These are phyloP conservation scores for Bipolaris cookei DNA, from an alignment of 2,329 filamentous ascomycete genomes.

Conservation along the genomic window DNA sequence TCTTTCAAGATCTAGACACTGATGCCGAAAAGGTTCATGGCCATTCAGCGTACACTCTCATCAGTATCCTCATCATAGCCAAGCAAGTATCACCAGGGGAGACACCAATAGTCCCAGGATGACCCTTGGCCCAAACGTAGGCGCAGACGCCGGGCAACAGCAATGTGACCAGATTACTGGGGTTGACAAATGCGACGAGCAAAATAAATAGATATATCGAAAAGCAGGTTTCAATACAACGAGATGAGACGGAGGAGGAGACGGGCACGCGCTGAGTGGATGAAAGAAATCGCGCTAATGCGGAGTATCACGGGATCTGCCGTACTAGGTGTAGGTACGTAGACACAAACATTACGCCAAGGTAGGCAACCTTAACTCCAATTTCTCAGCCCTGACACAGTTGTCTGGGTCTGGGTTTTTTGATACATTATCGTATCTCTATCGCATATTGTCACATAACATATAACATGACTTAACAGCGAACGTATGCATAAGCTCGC, in stretches of 20 bases:
- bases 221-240: background rate
- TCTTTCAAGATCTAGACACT: background rate
- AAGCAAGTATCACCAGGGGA: background rate
- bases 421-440: background rate
- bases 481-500: no score
- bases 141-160: no score
- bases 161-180: background rate
- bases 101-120: background rate
- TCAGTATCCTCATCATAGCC: slow-evolving; percentile 14
- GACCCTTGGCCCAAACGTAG: background rate
- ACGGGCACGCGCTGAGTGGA: slow-evolving; percentile 12
- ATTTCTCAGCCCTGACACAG: background rate
- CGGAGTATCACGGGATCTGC: slow-evolving; percentile 34
- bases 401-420: background rate
- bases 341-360: background rate
- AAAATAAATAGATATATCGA: background rate
- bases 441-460: no score
- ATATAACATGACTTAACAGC: no score
- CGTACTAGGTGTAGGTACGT: background rate
- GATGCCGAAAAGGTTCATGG: background rate
- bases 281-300: slow-evolving; percentile 31
- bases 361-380: background rate
- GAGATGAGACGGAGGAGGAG: slow-evolving; percentile 6
- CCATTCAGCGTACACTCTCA: background rate
- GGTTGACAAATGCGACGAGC: background rate